Conservation (phyloP, 2,329 filamentous ascomycete species). For the Alternaria hordeiaustralica region DNA sequence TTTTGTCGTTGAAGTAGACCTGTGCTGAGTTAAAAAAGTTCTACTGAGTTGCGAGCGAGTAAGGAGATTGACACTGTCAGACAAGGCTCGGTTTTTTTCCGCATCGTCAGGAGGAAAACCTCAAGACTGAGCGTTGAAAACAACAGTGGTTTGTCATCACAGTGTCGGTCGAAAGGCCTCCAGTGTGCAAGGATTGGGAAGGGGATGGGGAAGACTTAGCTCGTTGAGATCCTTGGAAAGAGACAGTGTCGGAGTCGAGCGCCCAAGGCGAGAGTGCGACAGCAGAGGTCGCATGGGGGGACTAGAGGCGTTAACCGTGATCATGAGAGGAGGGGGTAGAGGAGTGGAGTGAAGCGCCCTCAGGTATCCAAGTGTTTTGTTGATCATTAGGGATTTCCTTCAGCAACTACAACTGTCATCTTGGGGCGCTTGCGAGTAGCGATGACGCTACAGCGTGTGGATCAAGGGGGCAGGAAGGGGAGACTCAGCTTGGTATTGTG, state of each 20-base stretch:
- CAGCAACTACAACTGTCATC: background rate
- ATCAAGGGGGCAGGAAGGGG: background rate
- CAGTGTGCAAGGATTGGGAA: background rate
- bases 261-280: background rate
- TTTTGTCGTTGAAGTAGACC: background rate
- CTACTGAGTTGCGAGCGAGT: background rate
- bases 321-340: background rate
- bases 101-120: background rate
- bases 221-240: background rate
- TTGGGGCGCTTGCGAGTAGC: background rate
- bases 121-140: background rate
- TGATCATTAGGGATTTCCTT: background rate
- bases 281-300: background rate
- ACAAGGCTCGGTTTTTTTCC: background rate
- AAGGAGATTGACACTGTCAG: background rate
- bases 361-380: background rate
- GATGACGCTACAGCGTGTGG: background rate
- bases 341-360: background rate
- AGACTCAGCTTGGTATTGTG: background rate
- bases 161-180: background rate
- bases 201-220: background rate
- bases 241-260: background rate
- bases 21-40: background rate
- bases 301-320: background rate
- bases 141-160: background rate